Percentiles rank a stretch among this genome's conserved stretches.
Conservation (phyloP, 1,284 basidiomycete species). For the Paramarasmius palmivorus region DNA sequence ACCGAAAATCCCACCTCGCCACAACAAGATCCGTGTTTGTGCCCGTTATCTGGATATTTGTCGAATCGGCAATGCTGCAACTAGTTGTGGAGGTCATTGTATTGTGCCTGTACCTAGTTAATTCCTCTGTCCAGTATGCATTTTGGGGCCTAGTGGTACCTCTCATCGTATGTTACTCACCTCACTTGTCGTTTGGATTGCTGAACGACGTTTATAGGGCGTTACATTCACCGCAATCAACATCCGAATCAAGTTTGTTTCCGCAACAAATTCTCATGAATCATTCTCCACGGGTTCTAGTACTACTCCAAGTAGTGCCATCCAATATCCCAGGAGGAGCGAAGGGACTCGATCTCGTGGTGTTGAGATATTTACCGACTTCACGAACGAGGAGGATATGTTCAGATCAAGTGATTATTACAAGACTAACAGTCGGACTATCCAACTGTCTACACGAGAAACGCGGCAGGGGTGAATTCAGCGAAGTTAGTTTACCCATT, state of each 20-base stretch:
- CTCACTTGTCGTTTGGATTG: not conserved
- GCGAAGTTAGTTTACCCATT: too few relatives aligned
- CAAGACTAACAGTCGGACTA: too few relatives aligned
- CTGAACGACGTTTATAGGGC: not conserved
- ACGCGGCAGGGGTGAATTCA: too few relatives aligned
- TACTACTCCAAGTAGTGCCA: too few relatives aligned
- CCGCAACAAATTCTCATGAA: too few relatives aligned
- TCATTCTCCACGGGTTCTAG: too few relatives aligned
- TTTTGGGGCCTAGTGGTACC: not conserved
- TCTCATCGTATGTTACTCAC: not conserved
- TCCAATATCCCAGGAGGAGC: too few relatives aligned
- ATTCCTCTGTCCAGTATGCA: not conserved
- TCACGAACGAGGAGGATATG: too few relatives aligned
- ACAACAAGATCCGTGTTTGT: not conserved
- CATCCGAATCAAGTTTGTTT: not conserved
- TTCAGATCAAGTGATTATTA: too few relatives aligned
- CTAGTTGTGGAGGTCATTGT: not conserved
- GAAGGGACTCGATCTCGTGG: too few relatives aligned
- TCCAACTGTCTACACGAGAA: too few relatives aligned
- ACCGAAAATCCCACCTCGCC: not conserved
- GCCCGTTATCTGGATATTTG: not conserved
- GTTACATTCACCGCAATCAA: not conserved
- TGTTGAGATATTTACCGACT: too few relatives aligned
- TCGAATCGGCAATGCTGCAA: not conserved
- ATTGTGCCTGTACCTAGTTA: not conserved